These are phyloP conservation scores for Narthecium ossifragum DNA, from an alignment of 106 monocot species.

Conservation along the genomic window DNA sequence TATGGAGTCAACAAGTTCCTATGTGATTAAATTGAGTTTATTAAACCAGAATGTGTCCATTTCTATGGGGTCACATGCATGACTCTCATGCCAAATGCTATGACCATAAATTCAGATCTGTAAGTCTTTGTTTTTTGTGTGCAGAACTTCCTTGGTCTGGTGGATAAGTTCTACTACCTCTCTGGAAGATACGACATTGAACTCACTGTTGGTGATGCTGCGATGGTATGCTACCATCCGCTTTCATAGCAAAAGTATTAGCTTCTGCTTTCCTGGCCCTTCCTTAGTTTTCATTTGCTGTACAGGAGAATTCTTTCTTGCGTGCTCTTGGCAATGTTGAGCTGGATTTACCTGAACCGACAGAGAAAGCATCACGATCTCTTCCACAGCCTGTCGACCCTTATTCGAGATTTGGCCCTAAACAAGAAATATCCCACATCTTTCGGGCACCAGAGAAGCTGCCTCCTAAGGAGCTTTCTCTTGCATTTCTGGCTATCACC, in stretches of 20 bases:
- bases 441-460: constrained; percentile 82
- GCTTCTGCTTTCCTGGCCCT: not conserved
- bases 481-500: constrained; percentile 61
- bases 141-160: constrained; percentile 92
- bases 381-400: constrained; percentile 65
- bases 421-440: constrained; percentile 86
- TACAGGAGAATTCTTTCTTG: constrained; percentile 87
- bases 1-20: too few species aligned
- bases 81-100: too few species aligned
- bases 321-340: constrained; percentile 61
- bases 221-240: constrained; percentile 45
- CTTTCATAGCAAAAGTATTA: not conserved
- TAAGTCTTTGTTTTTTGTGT: constrained; percentile 8
- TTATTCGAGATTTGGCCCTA: constrained; percentile 64
- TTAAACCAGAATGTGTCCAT: too few species aligned
- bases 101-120: not conserved
- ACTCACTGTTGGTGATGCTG: constrained; percentile 80
- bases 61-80: too few species aligned
- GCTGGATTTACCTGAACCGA: constrained; percentile 82
- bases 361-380: constrained; percentile 76
- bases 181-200: constrained; percentile 90
- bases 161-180: constrained; percentile 88
- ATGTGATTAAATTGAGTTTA: too few species aligned
- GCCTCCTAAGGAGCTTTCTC: constrained; percentile 81
- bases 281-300: not conserved